phyloP scores from a whole-genome alignment of 768 basidiomycete species.

The Termitomyces sp. region DNA sequence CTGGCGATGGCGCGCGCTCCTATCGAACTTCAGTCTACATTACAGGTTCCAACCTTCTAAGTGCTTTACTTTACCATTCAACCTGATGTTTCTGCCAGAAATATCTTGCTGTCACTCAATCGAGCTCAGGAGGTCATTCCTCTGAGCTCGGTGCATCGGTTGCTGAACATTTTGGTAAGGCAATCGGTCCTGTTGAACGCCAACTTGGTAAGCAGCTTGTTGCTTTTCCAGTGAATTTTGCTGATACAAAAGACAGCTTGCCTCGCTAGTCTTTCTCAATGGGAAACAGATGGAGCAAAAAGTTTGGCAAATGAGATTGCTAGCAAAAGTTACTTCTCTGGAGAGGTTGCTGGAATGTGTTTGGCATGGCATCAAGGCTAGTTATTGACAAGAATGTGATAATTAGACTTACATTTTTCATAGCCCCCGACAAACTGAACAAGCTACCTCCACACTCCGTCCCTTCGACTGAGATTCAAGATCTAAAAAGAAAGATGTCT shows the following conservation, averaged over 20 bases:
- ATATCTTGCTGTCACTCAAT: slow-evolving; percentile 78
- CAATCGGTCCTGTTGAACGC: slow-evolving; percentile 70
- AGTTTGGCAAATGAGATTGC: slow-evolving; percentile 80
- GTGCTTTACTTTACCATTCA: not conserved
- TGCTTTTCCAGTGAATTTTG: not conserved
- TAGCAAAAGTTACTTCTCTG: slow-evolving; percentile 84
- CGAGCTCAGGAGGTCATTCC: slow-evolving; percentile 60
- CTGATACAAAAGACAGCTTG: slow-evolving; percentile 33
- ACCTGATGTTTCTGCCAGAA: slow-evolving; percentile 42
- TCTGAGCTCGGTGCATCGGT: slow-evolving; percentile 90
- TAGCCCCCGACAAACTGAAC: slow-evolving; percentile 56
- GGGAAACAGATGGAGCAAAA: slow-evolving; percentile 80
- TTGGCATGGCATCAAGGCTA: slow-evolving; percentile 61
- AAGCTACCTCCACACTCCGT: slow-evolving; percentile 56
- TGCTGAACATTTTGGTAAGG: slow-evolving; percentile 81
- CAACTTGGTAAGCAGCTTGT: slow-evolving; percentile 54
- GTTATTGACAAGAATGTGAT: slow-evolving; percentile 10
- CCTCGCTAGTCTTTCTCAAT: slow-evolving; percentile 46
- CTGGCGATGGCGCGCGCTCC: slow-evolving; percentile 85
- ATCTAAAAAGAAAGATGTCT: slow-evolving; percentile 63
- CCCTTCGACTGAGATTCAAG: slow-evolving; percentile 54
- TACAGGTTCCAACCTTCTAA: slow-evolving; percentile 57
- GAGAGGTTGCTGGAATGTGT: slow-evolving; percentile 79
- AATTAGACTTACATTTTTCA: not conserved
- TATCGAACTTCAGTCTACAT: slow-evolving; percentile 84